Conservation (phyloP, 2,329 filamentous ascomycete species). For the Alternaria sp. region DNA sequence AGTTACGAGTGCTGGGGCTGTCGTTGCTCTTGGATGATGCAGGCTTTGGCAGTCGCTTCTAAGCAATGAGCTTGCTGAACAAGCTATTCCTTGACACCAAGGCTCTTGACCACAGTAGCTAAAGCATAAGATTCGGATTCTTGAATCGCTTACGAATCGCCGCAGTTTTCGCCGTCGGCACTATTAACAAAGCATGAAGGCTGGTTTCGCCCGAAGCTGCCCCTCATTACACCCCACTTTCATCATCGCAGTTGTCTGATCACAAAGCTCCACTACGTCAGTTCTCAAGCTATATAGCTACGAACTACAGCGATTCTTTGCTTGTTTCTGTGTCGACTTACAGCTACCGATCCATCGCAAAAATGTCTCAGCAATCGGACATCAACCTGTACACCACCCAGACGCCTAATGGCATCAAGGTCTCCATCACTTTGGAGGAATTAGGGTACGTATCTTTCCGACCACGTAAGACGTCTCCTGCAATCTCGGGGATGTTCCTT, state of each 20-base stretch:
- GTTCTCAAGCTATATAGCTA: not conserved
- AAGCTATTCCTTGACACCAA: not conserved
- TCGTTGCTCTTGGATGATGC: not conserved
- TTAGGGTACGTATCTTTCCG: conserved; percentile 59
- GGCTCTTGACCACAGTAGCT: not conserved
- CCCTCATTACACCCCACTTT: conserved; percentile 31
- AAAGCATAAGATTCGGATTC: not conserved
- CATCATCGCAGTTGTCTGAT: not conserved
- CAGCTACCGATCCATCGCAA: conserved; percentile 2
- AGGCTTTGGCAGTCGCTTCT: not conserved
- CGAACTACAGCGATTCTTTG: not conserved
- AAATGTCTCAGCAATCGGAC: conserved; percentile 55
- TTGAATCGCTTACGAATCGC: not conserved
- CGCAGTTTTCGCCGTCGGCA: conserved; percentile 1
- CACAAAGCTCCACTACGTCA: not conserved
- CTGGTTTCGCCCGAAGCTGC: conserved; percentile 30
- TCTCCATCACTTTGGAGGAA: conserved; percentile 86
- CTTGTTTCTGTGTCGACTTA: not conserved
- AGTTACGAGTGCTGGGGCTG: not conserved
- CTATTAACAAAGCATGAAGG: conserved; percentile 33
- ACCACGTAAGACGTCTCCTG: not conserved
- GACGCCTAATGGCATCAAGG: conserved; percentile 90
- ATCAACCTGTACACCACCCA: conserved; percentile 82
- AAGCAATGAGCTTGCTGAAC: not conserved
- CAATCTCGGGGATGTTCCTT: not conserved